A percentile compares a stretch with the other conserved stretches of the same genome.
These are phyloP conservation scores for Metschnikowia santaceciliae DNA, from an alignment of 805 yeast species.

Conservation along the genomic window DNA sequence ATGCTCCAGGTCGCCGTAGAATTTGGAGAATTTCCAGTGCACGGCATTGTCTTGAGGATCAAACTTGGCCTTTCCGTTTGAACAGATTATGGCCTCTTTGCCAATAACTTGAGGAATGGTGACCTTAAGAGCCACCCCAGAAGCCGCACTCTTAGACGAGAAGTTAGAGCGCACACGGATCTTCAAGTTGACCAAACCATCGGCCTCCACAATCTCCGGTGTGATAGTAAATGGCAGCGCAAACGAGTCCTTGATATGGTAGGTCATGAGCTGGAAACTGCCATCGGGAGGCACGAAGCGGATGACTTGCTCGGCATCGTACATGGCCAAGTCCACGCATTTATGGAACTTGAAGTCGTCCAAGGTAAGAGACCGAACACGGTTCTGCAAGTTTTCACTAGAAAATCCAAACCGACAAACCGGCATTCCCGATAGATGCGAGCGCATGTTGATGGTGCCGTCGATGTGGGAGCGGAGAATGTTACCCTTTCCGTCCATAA, in stretches of 20 bases:
- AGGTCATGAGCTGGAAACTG: constrained; percentile 75
- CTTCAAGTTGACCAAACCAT: constrained; percentile 49
- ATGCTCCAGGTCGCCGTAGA: constrained; percentile 63
- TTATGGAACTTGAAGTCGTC: constrained; percentile 86
- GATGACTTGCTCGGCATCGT: constrained; percentile 61
- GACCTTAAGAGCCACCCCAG: constrained; percentile 57
- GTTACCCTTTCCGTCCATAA: constrained; percentile 62
- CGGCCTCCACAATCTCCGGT: constrained; percentile 48
- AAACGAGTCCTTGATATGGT: constrained; percentile 46
- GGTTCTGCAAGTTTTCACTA: constrained; percentile 36
- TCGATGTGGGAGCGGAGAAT: constrained; percentile 68
- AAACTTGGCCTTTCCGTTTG: constrained; percentile 67
- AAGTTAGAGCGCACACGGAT: constrained; percentile 61
- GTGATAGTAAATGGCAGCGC: constrained; percentile 67
- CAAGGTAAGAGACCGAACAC: constrained; percentile 41
- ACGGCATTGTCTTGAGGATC: constrained; percentile 61
- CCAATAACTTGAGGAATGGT: constrained; percentile 57
- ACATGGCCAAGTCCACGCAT: constrained; percentile 71
- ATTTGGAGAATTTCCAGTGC: constrained; percentile 67
- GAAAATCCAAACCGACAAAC: constrained; percentile 76
- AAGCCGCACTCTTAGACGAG: constrained; percentile 55
- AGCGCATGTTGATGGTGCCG: constrained; percentile 67
- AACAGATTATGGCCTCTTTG: constrained; percentile 28
- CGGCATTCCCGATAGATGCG: constrained; percentile 80
- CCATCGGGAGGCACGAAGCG: constrained; percentile 87